These are phyloP conservation scores for Zoysia matrella DNA, from an alignment of 202 grass and related monocot species.

Conservation along the genomic window DNA sequence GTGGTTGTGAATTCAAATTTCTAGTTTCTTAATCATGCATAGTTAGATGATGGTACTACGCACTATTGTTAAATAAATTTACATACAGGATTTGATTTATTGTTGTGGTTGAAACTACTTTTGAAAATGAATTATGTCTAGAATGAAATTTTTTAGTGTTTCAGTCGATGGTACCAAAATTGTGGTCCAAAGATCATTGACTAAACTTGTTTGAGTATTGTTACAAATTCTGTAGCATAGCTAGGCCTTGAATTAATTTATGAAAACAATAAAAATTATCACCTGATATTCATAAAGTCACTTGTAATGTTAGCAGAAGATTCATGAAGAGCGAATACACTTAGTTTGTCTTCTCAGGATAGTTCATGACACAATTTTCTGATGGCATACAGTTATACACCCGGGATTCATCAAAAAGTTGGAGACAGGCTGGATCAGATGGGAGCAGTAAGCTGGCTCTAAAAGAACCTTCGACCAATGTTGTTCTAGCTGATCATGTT, in stretches of 20 bases:
- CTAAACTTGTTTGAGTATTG: background rate
- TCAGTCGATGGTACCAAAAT: background rate
- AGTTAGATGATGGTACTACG: background rate
- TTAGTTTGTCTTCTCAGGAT: slow-evolving; percentile 18
- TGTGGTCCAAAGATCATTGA: background rate
- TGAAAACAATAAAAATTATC: background rate
- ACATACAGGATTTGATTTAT: background rate
- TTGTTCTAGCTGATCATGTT: slow-evolving; percentile 83
- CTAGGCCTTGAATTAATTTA: slow-evolving; percentile 4
- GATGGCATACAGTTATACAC: slow-evolving; percentile 70
- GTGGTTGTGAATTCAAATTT: background rate
- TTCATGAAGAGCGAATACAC: background rate
- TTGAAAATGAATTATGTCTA: slow-evolving; percentile 9
- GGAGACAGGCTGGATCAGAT: slow-evolving; percentile 83
- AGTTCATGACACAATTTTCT: slow-evolving; percentile 32
- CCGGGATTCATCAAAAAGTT: slow-evolving; percentile 95
- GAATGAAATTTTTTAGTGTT: background rate
- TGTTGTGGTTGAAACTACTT: background rate
- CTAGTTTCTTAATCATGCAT: background rate
- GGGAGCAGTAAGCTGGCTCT: slow-evolving; percentile 70
- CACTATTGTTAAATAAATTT: slow-evolving; percentile 1
- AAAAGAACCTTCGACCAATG: slow-evolving; percentile 87
- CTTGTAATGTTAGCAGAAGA: background rate
- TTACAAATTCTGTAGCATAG: background rate
- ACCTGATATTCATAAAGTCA: background rate